Conservation (phyloP, 495 filamentous ascomycete species). For the Elasticomyces elasticus region DNA sequence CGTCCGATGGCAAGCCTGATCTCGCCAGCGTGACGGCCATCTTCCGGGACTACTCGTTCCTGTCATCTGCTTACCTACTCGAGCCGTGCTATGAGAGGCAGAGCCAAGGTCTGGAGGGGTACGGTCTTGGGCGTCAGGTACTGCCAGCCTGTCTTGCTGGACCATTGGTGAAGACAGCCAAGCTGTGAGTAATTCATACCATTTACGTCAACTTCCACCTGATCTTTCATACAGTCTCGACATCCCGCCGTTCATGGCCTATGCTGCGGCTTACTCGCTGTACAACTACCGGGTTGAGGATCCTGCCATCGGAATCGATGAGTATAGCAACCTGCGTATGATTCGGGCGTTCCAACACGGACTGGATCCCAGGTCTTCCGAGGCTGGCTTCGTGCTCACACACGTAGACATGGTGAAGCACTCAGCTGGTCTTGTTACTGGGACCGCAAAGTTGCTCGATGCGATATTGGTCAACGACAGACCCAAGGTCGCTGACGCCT, state of each 20-base stretch:
- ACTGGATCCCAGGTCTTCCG: conserved; percentile 73
- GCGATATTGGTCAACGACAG: conserved; percentile 44
- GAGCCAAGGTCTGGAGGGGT: conserved; percentile 47
- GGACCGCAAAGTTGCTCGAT: conserved; percentile 53
- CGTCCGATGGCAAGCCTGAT: conserved; percentile 38
- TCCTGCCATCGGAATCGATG: conserved; percentile 47
- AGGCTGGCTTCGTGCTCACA: conserved; percentile 71
- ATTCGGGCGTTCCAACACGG: conserved; percentile 84
- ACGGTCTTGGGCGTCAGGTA: conserved; percentile 62
- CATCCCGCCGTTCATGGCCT: conserved; percentile 89
- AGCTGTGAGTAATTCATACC: conserved; percentile 52
- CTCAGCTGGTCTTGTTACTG: conserved; percentile 60
- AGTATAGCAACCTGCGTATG: conserved; percentile 69
- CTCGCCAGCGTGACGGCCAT: conserved; percentile 68
- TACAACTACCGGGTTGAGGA: conserved; percentile 76
- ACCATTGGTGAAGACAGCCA: conserved; percentile 68
- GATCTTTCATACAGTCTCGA: conserved; percentile 37
- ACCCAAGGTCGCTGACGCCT: conserved; percentile 47
- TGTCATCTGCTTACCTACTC: conserved; percentile 80
- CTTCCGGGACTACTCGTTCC: conserved; percentile 82
- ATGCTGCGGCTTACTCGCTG: conserved; percentile 81
- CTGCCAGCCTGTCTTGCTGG: conserved; percentile 60
- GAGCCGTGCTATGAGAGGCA: conserved; percentile 82
- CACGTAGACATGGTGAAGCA: conserved; percentile 55
- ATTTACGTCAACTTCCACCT: background rate